Evolutionary conservation across 78 protist species (phyloP).

Genomic region (slime mould (Dictyostelium discoideum)): DNA sequence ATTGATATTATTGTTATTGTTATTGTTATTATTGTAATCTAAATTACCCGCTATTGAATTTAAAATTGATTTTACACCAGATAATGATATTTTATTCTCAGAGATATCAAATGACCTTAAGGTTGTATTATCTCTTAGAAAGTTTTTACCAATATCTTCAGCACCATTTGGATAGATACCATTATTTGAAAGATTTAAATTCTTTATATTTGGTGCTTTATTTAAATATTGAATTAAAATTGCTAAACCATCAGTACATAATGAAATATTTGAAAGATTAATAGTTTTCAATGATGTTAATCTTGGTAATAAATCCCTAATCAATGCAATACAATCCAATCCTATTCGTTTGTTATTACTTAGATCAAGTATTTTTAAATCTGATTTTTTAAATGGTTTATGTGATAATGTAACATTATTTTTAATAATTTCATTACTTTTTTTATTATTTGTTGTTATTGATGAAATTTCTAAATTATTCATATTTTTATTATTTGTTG

Average conservation of each 20-base stretch:
- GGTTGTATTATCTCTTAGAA: neutral
- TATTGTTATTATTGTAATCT: neutral
- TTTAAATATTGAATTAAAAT: neutral
- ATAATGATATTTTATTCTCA: constrained; percentile 34
- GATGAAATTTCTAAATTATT: constrained; percentile 2
- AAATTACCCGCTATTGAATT: neutral
- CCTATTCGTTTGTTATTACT: constrained; percentile 25
- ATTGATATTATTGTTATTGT: neutral
- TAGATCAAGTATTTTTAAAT: neutral
- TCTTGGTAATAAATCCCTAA: neutral
- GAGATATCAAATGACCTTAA: constrained; percentile 31
- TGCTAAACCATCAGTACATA: neutral
- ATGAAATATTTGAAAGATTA: neutral
- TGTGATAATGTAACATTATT: constrained; percentile 5
- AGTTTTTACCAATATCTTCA: neutral
- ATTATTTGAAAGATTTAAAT: constrained; percentile 15
- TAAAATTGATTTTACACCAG: constrained; percentile 22
- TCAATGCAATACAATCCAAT: constrained; percentile 22
- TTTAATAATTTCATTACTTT: neutral
- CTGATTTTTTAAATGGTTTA: constrained; percentile 4
- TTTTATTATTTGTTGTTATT: neutral
- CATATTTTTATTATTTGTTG: too few species aligned
- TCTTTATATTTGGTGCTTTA: neutral
- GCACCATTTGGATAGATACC: constrained; percentile 38
- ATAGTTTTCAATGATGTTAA: neutral